Evolutionary conservation across 306 rosid genomes (phyloP).

Genomic region (Vicia faba): DNA sequence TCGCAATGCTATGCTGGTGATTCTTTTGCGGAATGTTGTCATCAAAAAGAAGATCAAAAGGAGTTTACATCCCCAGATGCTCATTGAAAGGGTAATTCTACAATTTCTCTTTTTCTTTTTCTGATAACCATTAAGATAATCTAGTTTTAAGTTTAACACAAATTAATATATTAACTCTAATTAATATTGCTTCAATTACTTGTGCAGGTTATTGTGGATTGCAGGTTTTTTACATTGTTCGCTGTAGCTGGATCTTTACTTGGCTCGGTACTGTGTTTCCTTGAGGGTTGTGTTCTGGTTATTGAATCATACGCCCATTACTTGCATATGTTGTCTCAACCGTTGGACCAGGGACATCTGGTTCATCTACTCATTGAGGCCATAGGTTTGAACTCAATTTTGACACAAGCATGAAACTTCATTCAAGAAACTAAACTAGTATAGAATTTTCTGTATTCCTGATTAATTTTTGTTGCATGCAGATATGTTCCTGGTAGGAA

Average conservation of each 20-base stretch:
- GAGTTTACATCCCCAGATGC: slow-evolving; percentile 34
- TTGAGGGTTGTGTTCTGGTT: slow-evolving; percentile 49
- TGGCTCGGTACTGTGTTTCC: slow-evolving; percentile 49
- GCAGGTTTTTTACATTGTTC: slow-evolving; percentile 49
- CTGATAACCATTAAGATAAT: no score
- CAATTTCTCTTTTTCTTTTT: background rate
- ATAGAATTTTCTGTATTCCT: background rate
- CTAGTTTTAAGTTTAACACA: background rate
- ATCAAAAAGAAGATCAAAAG: background rate
- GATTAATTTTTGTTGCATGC: slow-evolving; percentile 6
- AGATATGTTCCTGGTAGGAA: slow-evolving; percentile 54
- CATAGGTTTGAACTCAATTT: slow-evolving; percentile 36
- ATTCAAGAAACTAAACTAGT: background rate
- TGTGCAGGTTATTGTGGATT: slow-evolving; percentile 49
- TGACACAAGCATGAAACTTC: background rate
- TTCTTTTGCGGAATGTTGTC: slow-evolving; percentile 10
- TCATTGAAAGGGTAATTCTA: slow-evolving; percentile 41
- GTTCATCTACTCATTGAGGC: slow-evolving; percentile 51
- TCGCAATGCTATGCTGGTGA: slow-evolving; percentile 18
- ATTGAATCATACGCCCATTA: slow-evolving; percentile 39
- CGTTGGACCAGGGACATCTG: slow-evolving; percentile 41
- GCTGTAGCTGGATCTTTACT: slow-evolving; percentile 51
- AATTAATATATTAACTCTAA: background rate
- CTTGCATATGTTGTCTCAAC: slow-evolving; percentile 35
- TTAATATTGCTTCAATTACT: slow-evolving; percentile 5